Conservation (phyloP, 2,329 filamentous ascomycete genomes). For the Ophiostoma triangulosporum region DNA sequence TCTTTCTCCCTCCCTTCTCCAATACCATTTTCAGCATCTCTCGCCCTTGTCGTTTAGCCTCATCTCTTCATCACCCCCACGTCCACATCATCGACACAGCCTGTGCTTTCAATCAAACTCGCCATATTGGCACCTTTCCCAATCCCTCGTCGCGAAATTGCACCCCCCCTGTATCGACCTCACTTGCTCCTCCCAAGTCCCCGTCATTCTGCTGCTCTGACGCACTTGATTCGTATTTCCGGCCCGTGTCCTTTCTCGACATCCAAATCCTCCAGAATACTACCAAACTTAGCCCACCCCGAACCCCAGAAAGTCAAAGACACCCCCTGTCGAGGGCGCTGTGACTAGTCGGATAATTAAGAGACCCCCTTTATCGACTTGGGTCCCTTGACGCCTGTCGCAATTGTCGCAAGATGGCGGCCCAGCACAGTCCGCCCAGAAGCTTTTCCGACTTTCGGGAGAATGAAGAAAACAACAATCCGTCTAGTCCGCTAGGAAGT, state of each 20-base stretch:
- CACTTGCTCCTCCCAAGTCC: not conserved
- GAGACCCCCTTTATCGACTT: constrained; percentile 6
- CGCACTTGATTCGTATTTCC: not conserved
- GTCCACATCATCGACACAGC: not conserved
- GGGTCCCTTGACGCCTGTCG: not conserved
- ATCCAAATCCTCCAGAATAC: not conserved
- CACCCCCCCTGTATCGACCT: constrained; percentile 1
- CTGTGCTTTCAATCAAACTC: not conserved
- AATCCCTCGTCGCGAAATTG: constrained; percentile 20
- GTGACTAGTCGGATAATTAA: not conserved
- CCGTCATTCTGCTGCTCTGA: not conserved
- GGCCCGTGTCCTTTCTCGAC: not conserved
- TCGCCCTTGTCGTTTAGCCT: not conserved
- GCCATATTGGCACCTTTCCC: constrained; percentile 11
- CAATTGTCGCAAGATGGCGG: constrained; percentile 7
- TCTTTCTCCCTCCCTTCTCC: not conserved
- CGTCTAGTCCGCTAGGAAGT: not conserved
- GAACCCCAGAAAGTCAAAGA: not conserved
- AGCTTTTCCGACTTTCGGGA: not conserved
- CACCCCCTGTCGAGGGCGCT: not conserved
- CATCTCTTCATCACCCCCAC: not conserved
- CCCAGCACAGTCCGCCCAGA: constrained; percentile 3
- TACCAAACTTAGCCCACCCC: not conserved
- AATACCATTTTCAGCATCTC: not conserved
- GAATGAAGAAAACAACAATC: constrained; percentile 4